These are phyloP conservation scores for Capronia epimyces DNA, from an alignment of 2,329 filamentous ascomycete genomes.

Conservation along the genomic window DNA sequence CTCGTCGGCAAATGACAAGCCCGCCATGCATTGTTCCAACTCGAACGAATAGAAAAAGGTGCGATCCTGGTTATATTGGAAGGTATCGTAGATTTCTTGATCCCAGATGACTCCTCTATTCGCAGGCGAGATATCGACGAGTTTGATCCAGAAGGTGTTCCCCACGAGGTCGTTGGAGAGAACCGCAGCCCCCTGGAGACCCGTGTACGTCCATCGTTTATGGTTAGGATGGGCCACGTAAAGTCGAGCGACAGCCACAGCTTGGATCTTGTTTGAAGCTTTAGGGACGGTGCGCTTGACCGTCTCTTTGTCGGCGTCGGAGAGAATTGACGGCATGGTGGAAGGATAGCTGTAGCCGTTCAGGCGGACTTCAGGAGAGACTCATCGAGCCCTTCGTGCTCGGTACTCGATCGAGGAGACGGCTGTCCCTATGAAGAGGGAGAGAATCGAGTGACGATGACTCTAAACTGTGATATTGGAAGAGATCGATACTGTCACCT, in stretches of 20 bases:
- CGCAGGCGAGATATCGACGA: slow-evolving; percentile 85
- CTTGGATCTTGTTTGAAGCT: slow-evolving; percentile 93
- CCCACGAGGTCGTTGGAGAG: slow-evolving; percentile 91
- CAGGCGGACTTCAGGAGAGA: neutral
- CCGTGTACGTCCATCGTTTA: slow-evolving; percentile 87
- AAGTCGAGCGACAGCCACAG: slow-evolving; percentile 85
- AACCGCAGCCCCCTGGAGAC: slow-evolving; percentile 83
- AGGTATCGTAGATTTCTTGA: slow-evolving; percentile 94
- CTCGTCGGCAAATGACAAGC: slow-evolving; percentile 88
- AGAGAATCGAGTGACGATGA: too few species aligned
- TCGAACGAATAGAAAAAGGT: slow-evolving; percentile 98
- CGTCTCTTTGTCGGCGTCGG: slow-evolving; percentile 90
- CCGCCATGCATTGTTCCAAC: slow-evolving; percentile 84
- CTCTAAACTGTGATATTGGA: neutral
- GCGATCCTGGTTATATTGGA: slow-evolving; percentile 91
- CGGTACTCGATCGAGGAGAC: neutral
- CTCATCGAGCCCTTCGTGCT: neutral
- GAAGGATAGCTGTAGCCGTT: slow-evolving; percentile 2
- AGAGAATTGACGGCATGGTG: slow-evolving; percentile 62
- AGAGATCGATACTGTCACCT: neutral
- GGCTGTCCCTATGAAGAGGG: neutral
- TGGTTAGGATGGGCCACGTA: slow-evolving; percentile 87
- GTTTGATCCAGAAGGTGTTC: slow-evolving; percentile 93
- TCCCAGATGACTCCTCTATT: slow-evolving; percentile 89
- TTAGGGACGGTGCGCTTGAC: slow-evolving; percentile 94